phyloP scores from a whole-genome alignment of 768 basidiomycete species.

The Trametes sanguinea region DNA sequence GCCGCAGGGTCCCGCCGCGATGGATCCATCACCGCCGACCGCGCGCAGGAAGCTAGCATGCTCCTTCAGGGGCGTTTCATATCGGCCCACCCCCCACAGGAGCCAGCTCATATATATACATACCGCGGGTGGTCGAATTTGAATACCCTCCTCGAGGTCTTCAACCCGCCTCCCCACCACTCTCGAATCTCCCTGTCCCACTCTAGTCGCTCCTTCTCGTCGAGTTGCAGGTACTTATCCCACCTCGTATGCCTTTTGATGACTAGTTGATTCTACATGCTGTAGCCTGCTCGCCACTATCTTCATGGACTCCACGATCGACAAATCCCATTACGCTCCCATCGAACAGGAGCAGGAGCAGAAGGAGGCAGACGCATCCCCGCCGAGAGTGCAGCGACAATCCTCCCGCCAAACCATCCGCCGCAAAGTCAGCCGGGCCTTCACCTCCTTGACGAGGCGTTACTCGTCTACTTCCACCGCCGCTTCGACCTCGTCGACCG shows the following conservation, averaged over 20 bases:
- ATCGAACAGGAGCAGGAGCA: not conserved
- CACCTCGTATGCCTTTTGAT: no score
- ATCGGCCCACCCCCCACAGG: not conserved
- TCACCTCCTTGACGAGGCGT: not conserved
- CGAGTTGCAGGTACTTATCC: not conserved
- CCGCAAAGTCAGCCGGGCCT: slow-evolving; percentile 6
- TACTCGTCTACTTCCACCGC: not conserved
- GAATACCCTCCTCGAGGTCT: not conserved
- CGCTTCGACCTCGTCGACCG: no score
- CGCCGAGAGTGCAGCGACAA: not conserved
- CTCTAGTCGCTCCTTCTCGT: not conserved
- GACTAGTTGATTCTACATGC: no score
- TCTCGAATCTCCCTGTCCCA: not conserved
- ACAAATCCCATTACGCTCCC: not conserved
- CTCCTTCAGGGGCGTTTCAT: not conserved
- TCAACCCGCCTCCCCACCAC: not conserved
- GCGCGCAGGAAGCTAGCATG: not conserved
- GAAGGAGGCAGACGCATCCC: not conserved
- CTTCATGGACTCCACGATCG: not conserved
- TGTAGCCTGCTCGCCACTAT: not conserved
- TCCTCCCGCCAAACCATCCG: not conserved
- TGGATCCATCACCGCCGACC: not conserved
- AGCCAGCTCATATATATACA: not conserved
- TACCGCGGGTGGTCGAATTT: not conserved
- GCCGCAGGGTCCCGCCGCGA: no score